Evolutionary conservation across 1,284 basidiomycete species (phyloP).

Genomic region (Boletus putidus): DNA sequence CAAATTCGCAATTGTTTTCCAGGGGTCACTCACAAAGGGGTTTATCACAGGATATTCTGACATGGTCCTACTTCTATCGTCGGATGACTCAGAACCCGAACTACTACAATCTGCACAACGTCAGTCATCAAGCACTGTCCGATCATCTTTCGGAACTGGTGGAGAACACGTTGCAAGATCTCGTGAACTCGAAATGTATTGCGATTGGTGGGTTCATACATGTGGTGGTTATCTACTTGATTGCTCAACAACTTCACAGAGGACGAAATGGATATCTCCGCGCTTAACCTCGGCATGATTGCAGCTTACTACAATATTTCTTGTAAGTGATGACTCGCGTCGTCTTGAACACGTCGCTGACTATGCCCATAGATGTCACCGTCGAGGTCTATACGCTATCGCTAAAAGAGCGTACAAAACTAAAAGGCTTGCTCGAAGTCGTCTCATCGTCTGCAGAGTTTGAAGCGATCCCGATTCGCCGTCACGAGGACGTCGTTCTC

Average conservation of each 20-base stretch:
- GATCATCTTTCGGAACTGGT: conserved; percentile 96
- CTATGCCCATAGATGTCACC: conserved; percentile 69
- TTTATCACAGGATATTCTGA: conserved; percentile 73
- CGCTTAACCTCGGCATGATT: conserved; percentile 95
- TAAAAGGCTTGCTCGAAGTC: conserved; percentile 95
- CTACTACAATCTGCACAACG: conserved; percentile 94
- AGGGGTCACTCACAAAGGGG: conserved; percentile 5
- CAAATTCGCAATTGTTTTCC: background rate
- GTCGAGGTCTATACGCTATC: conserved; percentile 97
- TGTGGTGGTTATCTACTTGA: background rate
- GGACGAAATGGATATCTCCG: conserved; percentile 91
- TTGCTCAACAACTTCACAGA: conserved; percentile 46
- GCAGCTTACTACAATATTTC: conserved; percentile 92
- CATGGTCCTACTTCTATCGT: conserved; percentile 96
- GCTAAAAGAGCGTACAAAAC: conserved; percentile 94
- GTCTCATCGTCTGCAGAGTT: conserved; percentile 97
- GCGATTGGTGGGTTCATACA: conserved; percentile 65
- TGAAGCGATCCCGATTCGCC: conserved; percentile 90
- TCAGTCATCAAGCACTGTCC: conserved; percentile 89
- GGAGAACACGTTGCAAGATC: conserved; percentile 87
- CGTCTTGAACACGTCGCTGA: background rate
- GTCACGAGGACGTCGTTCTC: conserved; percentile 82
- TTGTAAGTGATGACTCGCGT: conserved; percentile 48
- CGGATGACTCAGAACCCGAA: conserved; percentile 95
- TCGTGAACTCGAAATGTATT: conserved; percentile 95